Percentiles rank a stretch among this genome's conserved stretches.
These are phyloP conservation scores for Orobanche coerulescens DNA, from an alignment of 257 asterid genomes.

Conservation along the genomic window DNA sequence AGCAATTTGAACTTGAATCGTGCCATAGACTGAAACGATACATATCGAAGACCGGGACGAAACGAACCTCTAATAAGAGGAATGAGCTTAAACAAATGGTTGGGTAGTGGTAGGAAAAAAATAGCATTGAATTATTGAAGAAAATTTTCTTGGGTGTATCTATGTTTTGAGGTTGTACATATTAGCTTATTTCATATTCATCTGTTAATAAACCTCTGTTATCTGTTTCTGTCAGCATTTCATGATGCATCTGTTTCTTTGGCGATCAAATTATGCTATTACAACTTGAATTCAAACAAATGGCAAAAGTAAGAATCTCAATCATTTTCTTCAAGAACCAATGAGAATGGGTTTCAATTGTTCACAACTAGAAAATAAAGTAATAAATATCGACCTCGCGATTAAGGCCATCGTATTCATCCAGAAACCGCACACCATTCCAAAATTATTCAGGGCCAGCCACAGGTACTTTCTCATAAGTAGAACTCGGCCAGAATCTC, in stretches of 20 bases:
- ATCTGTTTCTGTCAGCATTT: too few species aligned
- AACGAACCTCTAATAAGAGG: background rate
- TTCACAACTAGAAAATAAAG: too few species aligned
- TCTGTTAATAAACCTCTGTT: background rate
- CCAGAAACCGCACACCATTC: background rate
- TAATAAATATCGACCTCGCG: too few species aligned
- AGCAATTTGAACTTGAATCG: background rate
- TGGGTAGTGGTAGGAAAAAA: slow-evolving; percentile 1
- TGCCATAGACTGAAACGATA: background rate
- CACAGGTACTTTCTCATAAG: slow-evolving; percentile 70
- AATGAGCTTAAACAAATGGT: background rate
- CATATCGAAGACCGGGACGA: slow-evolving; percentile 3
- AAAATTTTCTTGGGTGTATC: background rate
- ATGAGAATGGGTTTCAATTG: background rate
- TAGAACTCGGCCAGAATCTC: slow-evolving; percentile 35
- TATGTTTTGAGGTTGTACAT: slow-evolving; percentile 26
- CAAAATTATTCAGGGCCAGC: slow-evolving; percentile 28
- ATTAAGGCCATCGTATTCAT: background rate
- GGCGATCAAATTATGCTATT: too few species aligned
- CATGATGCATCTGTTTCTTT: too few species aligned
- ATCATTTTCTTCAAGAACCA: background rate
- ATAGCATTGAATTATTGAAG: background rate
- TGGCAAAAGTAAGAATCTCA: background rate
- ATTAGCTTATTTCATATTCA: slow-evolving; percentile 2
- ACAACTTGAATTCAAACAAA: too few species aligned